Evolutionary conservation across 208 protist species (phyloP), one percentile per base, ranked within the genome.

Genomic region (Trypanosoma boissoni): DNA sequence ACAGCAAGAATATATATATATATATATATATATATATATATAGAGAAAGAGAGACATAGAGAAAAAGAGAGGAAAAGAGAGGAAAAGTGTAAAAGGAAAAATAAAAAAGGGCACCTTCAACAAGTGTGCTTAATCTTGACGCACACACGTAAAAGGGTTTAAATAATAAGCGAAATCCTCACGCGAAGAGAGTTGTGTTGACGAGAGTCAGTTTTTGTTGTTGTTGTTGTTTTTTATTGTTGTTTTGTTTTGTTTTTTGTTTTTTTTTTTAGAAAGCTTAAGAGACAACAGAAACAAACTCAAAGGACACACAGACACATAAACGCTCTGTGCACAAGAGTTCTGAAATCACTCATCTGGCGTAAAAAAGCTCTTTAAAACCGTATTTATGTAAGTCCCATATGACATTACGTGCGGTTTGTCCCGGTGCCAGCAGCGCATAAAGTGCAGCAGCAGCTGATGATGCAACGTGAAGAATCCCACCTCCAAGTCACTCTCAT

Each of bases 391-490:
- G 55, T 89, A 93, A 21, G 71, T 86, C 57, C 76, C 80, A 72
- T 91, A 93, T 45, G 81, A 76, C 89, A 92, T 92, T 42, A 92
- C 82, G 32, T 85, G 78, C n/a, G 89, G 89, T 49, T 74, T 39
- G 58, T 96, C 83, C 6, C 77, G 70, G 52, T 82, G 74, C 89
- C 89, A 96, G 64, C 74, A 81, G 20, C 50, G 61, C 58, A 87
- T 86, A 53, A 92, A 96, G 61, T 88, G 70, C 42, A 87, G 58
- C 48, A 96, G 61, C 27, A 96, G 66, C 31, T 76, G 68, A 61
- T 92, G 82, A 56, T 96, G 86, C 36, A 96, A 72, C 12, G 70
- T 39, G 37, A 74, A 77, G 51, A 92, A 61, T n/a, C 87, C 87
- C 0, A 59, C 82, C 60, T 91, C 81, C 29, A 75, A 77, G 43